Percentiles rank a stretch among this genome's conserved stretches.
Conservation (phyloP, 2,329 filamentous ascomycete species). For the Claviceps sp. region DNA sequence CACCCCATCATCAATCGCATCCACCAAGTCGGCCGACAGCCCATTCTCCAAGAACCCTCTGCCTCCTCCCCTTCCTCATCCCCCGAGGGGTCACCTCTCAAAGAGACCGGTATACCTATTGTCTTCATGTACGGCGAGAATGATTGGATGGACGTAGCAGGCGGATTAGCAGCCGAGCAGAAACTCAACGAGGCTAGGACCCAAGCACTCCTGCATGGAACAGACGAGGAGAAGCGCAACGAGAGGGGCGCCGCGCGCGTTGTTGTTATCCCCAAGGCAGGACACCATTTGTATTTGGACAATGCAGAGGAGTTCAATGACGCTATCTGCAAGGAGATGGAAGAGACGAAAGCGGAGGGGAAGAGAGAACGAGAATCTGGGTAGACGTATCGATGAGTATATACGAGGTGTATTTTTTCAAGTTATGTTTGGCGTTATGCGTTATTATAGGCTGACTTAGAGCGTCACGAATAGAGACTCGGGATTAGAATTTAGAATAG, state of each 20-base stretch:
- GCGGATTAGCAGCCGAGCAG: slow-evolving; percentile 67
- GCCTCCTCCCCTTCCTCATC: slow-evolving; percentile 7
- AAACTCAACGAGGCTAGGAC: slow-evolving; percentile 58
- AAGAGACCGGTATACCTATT: slow-evolving; percentile 61
- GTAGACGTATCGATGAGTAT: background rate
- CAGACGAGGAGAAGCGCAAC: slow-evolving; percentile 49
- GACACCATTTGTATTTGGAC: slow-evolving; percentile 47
- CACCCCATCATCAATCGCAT: slow-evolving; percentile 80
- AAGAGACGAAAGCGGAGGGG: slow-evolving; percentile 28
- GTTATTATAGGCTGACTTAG: no score
- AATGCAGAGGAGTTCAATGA: slow-evolving; percentile 46
- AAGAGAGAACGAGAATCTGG: background rate
- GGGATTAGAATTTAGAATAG: no score
- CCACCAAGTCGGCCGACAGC: slow-evolving; percentile 70
- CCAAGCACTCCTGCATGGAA: slow-evolving; percentile 46
- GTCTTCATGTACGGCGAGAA: slow-evolving; percentile 95
- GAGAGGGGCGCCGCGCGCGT: slow-evolving; percentile 80
- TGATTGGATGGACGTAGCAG: slow-evolving; percentile 96
- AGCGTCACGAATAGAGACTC: no score
- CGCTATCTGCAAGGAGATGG: slow-evolving; percentile 38
- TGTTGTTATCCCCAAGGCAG: slow-evolving; percentile 52
- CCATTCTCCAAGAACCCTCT: slow-evolving; percentile 19
- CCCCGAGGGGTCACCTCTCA: slow-evolving; percentile 6
- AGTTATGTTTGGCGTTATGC: no score
- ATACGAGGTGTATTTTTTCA: no score